Base-by-base conservation (phyloP, 441 rosid species). In the Euphorbia celastroides region DNA sequence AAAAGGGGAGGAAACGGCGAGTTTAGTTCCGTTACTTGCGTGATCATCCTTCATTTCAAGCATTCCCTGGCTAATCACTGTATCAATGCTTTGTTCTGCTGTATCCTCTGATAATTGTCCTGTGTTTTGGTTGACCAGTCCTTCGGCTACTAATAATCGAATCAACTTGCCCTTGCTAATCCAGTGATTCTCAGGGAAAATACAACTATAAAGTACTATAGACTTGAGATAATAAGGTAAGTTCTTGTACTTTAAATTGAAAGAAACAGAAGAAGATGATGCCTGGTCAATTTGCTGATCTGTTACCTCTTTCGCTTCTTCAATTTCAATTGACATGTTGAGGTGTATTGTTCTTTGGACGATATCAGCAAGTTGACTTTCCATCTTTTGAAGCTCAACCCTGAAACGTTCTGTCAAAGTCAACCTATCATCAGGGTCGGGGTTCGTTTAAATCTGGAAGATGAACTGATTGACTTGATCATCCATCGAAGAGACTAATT, bases 181-280 rank as follows among this genome's bases (percentile, higher is more conserved):
- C 72, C 72, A 67, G 77, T 60, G 65, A 66, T 66, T 36, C 68
- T 75, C 71, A 12, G 83, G 86, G 65, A 81, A 82, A 44, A 77
- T 60, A 60, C 77, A 75, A 34, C 81, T 77, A 42, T 79, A 75
- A 55, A 61, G 65, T 63, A 79, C 54, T 60, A 67, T 69, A 44
- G 73, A 58, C 25, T 75, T 72, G 50, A 79, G 78, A 60, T 77
- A 77, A 48, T 79, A 79, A 60, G 81, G 77, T 57, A 75, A 75
- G 48, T 57, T 55, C 7, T 3, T 60, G 19, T 65, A 73, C 30
- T 75, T 64, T 52, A 28, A 26, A 30, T 57, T 60, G 72, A 69
- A 66, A 64, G 17, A 51, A 65, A 26, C 34, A 58, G 51, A 67
- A 50, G 75, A 74, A 61, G 62, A n/a, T 22, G 66, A 72, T 65